Percentiles rank a stretch among this genome's conserved stretches.
phyloP scores from a whole-genome alignment of 345 rosid species.

The Gossypium stocksii region DNA sequence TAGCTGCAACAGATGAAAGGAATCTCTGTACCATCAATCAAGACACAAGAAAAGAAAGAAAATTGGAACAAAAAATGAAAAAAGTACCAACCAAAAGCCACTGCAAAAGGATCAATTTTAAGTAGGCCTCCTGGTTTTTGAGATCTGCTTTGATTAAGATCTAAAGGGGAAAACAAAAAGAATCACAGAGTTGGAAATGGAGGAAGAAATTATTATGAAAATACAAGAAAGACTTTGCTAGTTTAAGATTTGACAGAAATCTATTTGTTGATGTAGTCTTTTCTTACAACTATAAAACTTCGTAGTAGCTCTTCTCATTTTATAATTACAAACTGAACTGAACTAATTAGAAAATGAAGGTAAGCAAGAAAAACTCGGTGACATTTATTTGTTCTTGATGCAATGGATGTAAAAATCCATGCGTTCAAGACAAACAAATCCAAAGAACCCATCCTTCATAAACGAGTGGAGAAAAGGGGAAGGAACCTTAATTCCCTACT shows the following conservation, averaged over 20 bases:
- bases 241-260: conserved; percentile 10
- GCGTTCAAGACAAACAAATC: conserved; percentile 20
- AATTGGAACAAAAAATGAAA: conserved; percentile 4
- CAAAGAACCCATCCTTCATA: conserved; percentile 19
- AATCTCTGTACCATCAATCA: conserved; percentile 47
- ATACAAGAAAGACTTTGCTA: neutral
- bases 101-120: conserved; percentile 23
- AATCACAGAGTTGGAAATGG: neutral
- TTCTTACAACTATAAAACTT: conserved; percentile 38
- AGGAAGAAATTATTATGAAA: neutral
- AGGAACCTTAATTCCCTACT: neutral
- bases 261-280: conserved; percentile 21
- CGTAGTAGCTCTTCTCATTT: conserved; percentile 23
- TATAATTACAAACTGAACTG: conserved; percentile 27
- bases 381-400: conserved; percentile 15
- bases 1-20: conserved; percentile 36
- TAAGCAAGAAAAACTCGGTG: conserved; percentile 5
- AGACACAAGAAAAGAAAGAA: conserved; percentile 27
- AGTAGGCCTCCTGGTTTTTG: conserved; percentile 27
- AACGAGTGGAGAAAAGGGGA: neutral
- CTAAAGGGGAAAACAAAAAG: neutral
- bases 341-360: conserved; percentile 12
- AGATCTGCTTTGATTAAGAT: conserved; percentile 33
- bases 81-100: conserved; percentile 18
- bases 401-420: conserved; percentile 19